A percentile compares a stretch with the other conserved stretches of the same genome.
phyloP scores from a whole-genome alignment of 129 eudicot genomes.

The Scalesia atractyloides region DNA sequence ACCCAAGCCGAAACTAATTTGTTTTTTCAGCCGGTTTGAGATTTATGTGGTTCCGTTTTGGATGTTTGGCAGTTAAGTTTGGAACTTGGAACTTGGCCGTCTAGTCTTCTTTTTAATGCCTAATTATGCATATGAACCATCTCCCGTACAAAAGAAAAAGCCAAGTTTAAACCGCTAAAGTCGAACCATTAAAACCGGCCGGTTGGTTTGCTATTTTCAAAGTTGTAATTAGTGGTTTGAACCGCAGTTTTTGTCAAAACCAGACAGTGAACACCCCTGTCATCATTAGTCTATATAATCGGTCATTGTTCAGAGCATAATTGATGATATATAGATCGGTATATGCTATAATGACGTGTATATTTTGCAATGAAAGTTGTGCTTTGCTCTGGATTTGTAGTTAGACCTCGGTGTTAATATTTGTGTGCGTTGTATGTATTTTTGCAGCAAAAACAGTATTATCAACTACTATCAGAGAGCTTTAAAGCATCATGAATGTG shows the following conservation, averaged over 20 bases:
- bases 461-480: constrained; percentile 44
- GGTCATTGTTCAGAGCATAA: not conserved
- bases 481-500: constrained; percentile 38
- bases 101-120: not conserved
- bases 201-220: not conserved
- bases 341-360: constrained; percentile 1
- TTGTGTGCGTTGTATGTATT: constrained; percentile 11
- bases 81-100: too few species aligned
- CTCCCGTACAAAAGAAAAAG: too few species aligned
- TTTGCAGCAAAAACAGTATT: constrained; percentile 70
- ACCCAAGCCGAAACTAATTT: not conserved
- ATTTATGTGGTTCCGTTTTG: not conserved
- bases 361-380: not conserved
- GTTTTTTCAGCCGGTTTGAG: not conserved
- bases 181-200: not conserved
- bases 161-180: too few species aligned
- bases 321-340: not conserved
- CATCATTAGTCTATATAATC: not conserved
- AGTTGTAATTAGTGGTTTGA: not conserved
- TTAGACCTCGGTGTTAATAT: not conserved
- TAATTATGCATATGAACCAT: not conserved
- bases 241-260: not conserved
- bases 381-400: not conserved
- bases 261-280: not conserved
- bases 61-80: not conserved